Conservation (phyloP, 2,329 filamentous ascomycete species). For the Aureobasidium subglaciale region DNA sequence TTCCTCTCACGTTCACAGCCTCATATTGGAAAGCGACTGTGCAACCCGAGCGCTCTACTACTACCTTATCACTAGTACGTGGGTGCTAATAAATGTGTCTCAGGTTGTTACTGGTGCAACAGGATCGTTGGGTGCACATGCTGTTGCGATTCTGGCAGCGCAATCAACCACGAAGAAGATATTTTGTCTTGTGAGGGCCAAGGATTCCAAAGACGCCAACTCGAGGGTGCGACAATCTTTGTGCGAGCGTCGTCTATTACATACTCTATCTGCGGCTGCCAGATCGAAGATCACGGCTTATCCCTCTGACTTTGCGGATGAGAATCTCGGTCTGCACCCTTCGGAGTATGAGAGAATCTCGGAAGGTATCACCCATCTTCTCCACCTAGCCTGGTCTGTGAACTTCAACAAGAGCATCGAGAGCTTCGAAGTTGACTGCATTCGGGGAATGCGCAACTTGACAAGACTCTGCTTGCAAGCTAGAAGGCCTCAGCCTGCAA, state of each 20-base stretch:
- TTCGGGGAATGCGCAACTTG: slow-evolving; percentile 39
- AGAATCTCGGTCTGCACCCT: slow-evolving; percentile 34
- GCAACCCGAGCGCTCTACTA: no score
- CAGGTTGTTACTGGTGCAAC: slow-evolving; percentile 53
- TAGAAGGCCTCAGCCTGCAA: slow-evolving; percentile 26
- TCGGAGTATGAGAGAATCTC: slow-evolving; percentile 25
- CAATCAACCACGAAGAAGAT: slow-evolving; percentile 26
- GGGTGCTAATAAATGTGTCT: slow-evolving; percentile 16
- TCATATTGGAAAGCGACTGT: no score
- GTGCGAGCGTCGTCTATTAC: slow-evolving; percentile 29
- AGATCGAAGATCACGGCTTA: slow-evolving; percentile 33
- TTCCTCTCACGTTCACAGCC: no score
- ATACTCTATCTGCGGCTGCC: slow-evolving; percentile 21
- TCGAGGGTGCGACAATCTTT: slow-evolving; percentile 31
- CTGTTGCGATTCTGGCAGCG: slow-evolving; percentile 33
- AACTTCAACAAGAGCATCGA: slow-evolving; percentile 48
- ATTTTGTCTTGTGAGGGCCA: slow-evolving; percentile 46
- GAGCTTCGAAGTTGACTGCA: slow-evolving; percentile 41
- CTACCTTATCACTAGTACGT: no score
- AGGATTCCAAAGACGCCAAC: slow-evolving; percentile 24
- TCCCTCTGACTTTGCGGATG: slow-evolving; percentile 32
- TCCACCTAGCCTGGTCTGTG: slow-evolving; percentile 49
- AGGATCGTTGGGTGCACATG: slow-evolving; percentile 54
- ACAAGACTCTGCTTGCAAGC: slow-evolving; percentile 29
- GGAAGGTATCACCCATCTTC: slow-evolving; percentile 33